Conservation (phyloP, 495 filamentous ascomycete species). For the Acidiella bohemica region DNA sequence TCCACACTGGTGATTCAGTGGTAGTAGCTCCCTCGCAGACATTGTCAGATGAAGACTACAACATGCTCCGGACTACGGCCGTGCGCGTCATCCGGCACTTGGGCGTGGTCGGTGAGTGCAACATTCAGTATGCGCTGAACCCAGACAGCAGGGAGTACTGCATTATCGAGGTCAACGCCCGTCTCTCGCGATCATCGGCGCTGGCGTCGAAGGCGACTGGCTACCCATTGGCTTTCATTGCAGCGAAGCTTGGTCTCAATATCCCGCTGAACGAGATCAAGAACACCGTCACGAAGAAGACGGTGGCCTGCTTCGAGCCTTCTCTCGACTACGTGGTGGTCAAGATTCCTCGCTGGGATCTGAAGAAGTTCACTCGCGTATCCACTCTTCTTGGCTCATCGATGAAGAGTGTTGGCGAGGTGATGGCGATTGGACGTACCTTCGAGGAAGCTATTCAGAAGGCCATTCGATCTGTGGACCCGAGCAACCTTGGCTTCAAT, state of each 20-base stretch:
- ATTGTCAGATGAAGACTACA: constrained; percentile 91
- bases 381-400: constrained; percentile 90
- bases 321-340: constrained; percentile 97
- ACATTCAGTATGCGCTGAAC: constrained; percentile 93
- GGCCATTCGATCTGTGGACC: constrained; percentile 88
- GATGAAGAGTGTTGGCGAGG: constrained; percentile 99
- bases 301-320: constrained; percentile 97
- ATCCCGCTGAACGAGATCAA: constrained; percentile 94
- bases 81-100: constrained; percentile 94
- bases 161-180: constrained; percentile 96
- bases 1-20: constrained; percentile 94
- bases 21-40: constrained; percentile 94
- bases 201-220: constrained; percentile 96
- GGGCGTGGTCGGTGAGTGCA: constrained; percentile 93
- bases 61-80: constrained; percentile 93
- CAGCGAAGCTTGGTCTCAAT: constrained; percentile 84
- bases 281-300: constrained; percentile 91
- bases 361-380: constrained; percentile 96
- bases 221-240: constrained; percentile 92
- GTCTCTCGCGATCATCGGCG: constrained; percentile 90
- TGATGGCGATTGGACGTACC: constrained; percentile 93
- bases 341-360: constrained; percentile 96
- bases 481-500: constrained; percentile 89
- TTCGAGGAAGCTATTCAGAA: constrained; percentile 99
- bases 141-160: constrained; percentile 90